Evolutionary conservation across 441 rosid species (phyloP), one percentile per base, ranked within the genome.

Genomic region (Raphanus hybrid): DNA sequence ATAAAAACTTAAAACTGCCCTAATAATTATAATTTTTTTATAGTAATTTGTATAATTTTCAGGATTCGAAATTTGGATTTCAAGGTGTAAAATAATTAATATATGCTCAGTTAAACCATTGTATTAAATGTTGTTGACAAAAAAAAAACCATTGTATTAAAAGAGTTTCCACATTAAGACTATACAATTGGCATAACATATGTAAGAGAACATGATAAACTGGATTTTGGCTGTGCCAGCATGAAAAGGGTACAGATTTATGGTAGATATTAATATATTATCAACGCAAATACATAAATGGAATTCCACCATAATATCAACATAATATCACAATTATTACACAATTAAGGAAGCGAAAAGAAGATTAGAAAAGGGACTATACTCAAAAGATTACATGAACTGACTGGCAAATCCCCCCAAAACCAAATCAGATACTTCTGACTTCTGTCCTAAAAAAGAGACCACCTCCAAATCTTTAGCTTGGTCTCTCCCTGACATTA

Each of bases 371-470:
- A 43, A 4, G 29, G 29, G 63, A 55, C 18, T 18, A 70, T 7
- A 32, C 67, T 41, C 75, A 64, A 54, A 32, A 76, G 70, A 70
- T 69, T 52, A 77, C 75, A 77, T 43, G 50, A 76, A 55, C 70
- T 70, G 75, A 70, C 15, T 52, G 64, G 0, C 50, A 70, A 54
- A 63, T 69, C 41, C 62, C 43, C 6, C 3, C 34, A 29, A 77
- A 65, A 71, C 62, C 39, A 60, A 41, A 71, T 71, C 75, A 71
- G 35, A 77, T 77, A 68, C 73, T 64, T 34, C 23, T 7, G 14
- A 76, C 26, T 54, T 35, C 50, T 70, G 79, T 69, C 63, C 69
- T 61, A 29, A 76, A 68, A 41, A 23, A 11, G 58, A 76, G 57
- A 75, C 35, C 7, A 35, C 41, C 8, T 23, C 32, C 37, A 70